A percentile compares a stretch with the other conserved stretches of the same genome.
Evolutionary conservation across 1,284 basidiomycete species (phyloP).

Genomic region (Sphaerobolus stellatus): DNA sequence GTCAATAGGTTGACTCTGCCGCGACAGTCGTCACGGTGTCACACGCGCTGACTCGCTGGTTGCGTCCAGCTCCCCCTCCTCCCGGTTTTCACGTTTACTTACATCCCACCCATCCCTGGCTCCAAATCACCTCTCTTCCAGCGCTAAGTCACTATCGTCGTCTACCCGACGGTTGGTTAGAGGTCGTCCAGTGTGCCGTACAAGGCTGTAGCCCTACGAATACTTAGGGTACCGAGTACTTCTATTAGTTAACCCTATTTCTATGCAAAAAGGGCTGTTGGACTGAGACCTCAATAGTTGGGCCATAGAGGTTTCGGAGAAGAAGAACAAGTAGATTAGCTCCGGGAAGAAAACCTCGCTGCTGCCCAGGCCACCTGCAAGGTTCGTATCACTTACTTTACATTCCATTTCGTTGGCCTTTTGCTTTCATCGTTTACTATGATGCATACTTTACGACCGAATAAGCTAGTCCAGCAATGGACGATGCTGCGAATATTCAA

Average conservation of each 20-base stretch:
- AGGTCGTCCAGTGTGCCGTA: no score
- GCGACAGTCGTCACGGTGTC: no score
- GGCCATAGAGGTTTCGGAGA: constrained; percentile 95
- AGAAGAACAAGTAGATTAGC: constrained; percentile 99
- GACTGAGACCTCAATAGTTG: constrained; percentile 28
- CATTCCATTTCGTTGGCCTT: constrained; percentile 20
- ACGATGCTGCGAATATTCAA: constrained; percentile 76
- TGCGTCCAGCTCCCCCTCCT: no score
- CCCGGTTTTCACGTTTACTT: no score
- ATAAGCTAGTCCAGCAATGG: constrained; percentile 60
- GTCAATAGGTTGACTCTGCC: no score
- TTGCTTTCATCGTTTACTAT: constrained; percentile 48
- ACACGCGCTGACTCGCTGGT: no score
- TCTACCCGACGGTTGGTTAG: no score
- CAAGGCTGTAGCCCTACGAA: no score
- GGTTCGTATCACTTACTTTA: constrained; percentile 54
- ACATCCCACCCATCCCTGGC: no score
- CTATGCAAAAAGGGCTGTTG: not conserved
- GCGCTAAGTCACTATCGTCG: no score
- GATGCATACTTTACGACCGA: constrained; percentile 81
- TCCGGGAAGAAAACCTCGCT: constrained; percentile 90
- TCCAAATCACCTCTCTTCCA: no score
- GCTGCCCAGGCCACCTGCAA: constrained; percentile 88
- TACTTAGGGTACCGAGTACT: constrained; percentile 47
- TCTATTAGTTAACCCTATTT: constrained; percentile 50